Base-by-base conservation (phyloP, 768 basidiomycete species). In the Calocera viscosa region DNA sequence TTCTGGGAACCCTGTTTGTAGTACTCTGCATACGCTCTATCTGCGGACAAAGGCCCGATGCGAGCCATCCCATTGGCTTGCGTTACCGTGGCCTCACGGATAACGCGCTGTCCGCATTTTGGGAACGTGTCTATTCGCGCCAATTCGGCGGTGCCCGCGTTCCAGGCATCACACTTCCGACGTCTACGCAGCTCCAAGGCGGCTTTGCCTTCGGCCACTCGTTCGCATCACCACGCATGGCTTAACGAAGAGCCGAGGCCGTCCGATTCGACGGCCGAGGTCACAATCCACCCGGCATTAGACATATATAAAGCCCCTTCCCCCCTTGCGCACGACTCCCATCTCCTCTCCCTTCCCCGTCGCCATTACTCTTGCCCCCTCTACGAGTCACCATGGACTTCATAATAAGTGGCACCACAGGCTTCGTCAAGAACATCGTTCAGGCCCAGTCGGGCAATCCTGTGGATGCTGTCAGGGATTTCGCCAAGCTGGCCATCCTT, bases 401-500 rank as follows among this genome's bases (percentile, higher is more conserved):
- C 16, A 26, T 60, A 2, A 60, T 60, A 60, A 60, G 30, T 32
- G 30, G 53, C 19, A 60, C 53, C 8, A 60, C 53, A 2, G 53
- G 26, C 22, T 12, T 22, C 30, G 26, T 60, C 5, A 60, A 32
- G 53, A 60, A 32, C 53, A 12, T 60, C 5, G 53, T 60, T 5
- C 26, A 14, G 53, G 5, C 16, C 26, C 30, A 26, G 26, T 60
- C 53, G 2, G 26, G 53, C 53, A 60, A 60, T 32, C 24, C 53
- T 32, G 30, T 60, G 26, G 53, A 60, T 19, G 53, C 53, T 16
- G 53, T 60, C 30, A 60, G 30, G 30, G 53, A 60, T 32, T 60
- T 60, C 53, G 53, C 53, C 53, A 60, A 60, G 53, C 53, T 60
- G 53, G 53, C 53, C 5, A 60, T 60, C 53, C 53, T 60, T 30